phyloP scores from a whole-genome alignment of 306 rosid genomes.

The Hippophae rhamnoides region DNA sequence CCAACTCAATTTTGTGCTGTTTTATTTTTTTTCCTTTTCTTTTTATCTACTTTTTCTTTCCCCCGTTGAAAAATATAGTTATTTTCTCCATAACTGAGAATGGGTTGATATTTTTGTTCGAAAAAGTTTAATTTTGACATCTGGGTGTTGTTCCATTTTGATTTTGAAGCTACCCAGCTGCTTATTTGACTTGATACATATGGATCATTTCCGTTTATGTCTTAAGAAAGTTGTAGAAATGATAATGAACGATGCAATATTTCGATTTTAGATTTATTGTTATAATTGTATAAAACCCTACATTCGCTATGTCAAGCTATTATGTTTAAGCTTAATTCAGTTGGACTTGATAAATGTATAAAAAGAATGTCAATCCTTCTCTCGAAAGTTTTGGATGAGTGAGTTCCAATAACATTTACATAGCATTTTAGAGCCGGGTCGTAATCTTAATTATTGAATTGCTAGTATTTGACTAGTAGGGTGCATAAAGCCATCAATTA shows the following conservation, averaged over 20 bases:
- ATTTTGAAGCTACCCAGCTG: conserved; percentile 9
- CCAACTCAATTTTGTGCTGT: neutral
- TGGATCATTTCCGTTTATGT: conserved; percentile 3
- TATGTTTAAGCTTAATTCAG: conserved; percentile 2
- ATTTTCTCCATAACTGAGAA: neutral
- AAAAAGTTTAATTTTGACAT: conserved; percentile 4
- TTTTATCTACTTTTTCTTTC: conserved; percentile 1
- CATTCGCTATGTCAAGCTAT: conserved; percentile 1
- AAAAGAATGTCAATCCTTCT: too few species aligned
- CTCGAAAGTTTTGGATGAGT: too few species aligned
- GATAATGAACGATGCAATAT: neutral
- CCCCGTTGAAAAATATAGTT: neutral
- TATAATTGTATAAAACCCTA: conserved; percentile 4
- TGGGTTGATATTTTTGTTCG: conserved; percentile 2
- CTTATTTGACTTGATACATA: conserved; percentile 12
- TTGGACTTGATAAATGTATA: neutral
- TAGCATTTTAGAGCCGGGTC: too few species aligned
- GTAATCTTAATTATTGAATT: too few species aligned
- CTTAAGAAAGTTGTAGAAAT: conserved; percentile 11
- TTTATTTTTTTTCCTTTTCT: conserved; percentile 3
- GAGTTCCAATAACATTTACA: too few species aligned
- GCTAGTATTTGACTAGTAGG: too few species aligned
- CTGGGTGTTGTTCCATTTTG: conserved; percentile 10
- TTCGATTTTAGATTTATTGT: conserved; percentile 13
- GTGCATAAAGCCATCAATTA: too few species aligned